Base-by-base conservation (phyloP, 1,284 basidiomycete species). In the Malassezia dermatis region DNA sequence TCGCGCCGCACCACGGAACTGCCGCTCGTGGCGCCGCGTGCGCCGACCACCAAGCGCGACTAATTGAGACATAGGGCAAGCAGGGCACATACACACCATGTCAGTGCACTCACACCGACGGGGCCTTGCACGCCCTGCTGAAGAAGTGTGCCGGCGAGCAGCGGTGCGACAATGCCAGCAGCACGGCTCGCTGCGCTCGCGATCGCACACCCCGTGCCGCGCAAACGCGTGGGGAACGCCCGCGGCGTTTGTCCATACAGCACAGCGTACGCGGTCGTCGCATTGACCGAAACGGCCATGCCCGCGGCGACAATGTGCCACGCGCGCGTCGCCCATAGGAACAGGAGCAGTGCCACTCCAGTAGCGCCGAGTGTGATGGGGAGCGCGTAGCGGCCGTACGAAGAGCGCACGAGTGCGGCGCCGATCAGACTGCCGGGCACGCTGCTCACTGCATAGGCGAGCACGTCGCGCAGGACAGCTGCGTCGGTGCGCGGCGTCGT, bases 351-450 rank as follows among this genome's bases (percentile, higher is more conserved):
- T 3, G 62, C 48, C 13, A 54, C 45, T 10, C 61, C 56, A 54
- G 69, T 69, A 15, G 58, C 28, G 8, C 50, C 52, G 4, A 64
- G 62, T n/a, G 65, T 61, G 32, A 56, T 48, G 13, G 65, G 59
- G 51, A 98, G 79, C 0, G 89, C 62, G 7, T 78, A 80, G 30
- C 89, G 80, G 0, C 91, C 91, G 1, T 93, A 77, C 0, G 78
- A 75, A 0, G 83, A 80, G 69, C 93, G 87, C 43, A 95, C 85
- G 73, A 94, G 80, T 75, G 82, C 93, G 8, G 93, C 90, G 17
- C 89, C 91, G 13, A 94, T 78, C 85, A 93, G 64, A 52, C 59
- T 64, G 15, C 63, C 58, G 28, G 64, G 69, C 4, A 71, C 44
- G 11, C 63, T 61, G 15, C 66, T 66, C 50, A 67, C 46, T 12